Base-by-base conservation (phyloP, 257 asterid genomes). In the Nicotiana knightiana region DNA sequence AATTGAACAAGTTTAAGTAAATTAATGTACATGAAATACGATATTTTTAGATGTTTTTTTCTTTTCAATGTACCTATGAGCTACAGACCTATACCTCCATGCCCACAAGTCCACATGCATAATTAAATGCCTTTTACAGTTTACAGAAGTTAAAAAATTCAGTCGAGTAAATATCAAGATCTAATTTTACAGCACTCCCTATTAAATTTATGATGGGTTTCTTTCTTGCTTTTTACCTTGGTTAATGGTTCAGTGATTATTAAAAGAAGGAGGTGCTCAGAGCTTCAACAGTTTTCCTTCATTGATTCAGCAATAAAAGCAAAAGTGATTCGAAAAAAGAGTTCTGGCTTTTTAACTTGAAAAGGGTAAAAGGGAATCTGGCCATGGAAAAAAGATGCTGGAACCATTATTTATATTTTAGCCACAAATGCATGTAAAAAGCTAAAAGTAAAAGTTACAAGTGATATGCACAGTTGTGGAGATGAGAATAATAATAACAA, bases 291-390 rank as follows among this genome's bases (percentile, higher is more conserved):
- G 62, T 63, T 30, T 21, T 76, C 51, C 26, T 39, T 8, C 66
- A 67, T 33, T 55, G 62, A 76, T 83, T 65, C 82, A 83, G 83
- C 37, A 64, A 24, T 43, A 79, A 64, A 79, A 84, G 66, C 77
- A 51, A 78, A 80, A 84, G 86, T 85, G 90, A 63, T 65, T 73
- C 65, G 71, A 79, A 66, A 39, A 86, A 79, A 84, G 83, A 79
- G 57, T 39, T 76, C 66, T 79, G 77, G 73, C 86, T 86, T 86
- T 86, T 48, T 81, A 81, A 79, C 75, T 54, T 57, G 1, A 48
- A 46, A 81, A 70, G 71, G 61, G 76, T 2, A 67, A 75, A 79
- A 85, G 32, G 83, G 65, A 43, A 43, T 43, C 51, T 43, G 1
- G 0, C 51, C 51, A 43, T 43, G 51, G 51, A 9, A 51, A 18